These are phyloP conservation scores for Fusarium paranaense DNA, from an alignment of 2,329 filamentous ascomycete genomes.

Conservation along the genomic window DNA sequence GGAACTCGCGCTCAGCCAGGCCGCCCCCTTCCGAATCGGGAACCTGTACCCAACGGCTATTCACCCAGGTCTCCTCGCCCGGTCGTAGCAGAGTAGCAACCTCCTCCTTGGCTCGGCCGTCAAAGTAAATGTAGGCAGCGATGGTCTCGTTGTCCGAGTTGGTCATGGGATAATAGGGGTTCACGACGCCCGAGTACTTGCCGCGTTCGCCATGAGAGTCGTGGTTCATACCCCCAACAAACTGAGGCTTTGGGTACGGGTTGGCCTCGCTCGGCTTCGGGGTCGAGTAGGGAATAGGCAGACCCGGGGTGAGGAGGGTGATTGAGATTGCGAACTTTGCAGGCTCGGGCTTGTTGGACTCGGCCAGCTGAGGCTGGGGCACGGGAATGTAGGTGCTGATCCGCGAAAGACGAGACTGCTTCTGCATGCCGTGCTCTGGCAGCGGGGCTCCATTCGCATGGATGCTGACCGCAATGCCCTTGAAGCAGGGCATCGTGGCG, in stretches of 20 bases:
- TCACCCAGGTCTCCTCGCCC: slow-evolving; percentile 99
- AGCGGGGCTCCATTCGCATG: slow-evolving; percentile 85
- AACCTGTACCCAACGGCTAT: slow-evolving; percentile 96
- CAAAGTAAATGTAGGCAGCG: slow-evolving; percentile 98
- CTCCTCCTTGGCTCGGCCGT: slow-evolving; percentile 94
- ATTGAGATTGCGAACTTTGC: slow-evolving; percentile 99
- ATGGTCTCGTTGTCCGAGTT: slow-evolving; percentile 96
- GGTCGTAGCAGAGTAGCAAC: slow-evolving; percentile 92
- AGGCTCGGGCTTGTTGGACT: slow-evolving; percentile 84
- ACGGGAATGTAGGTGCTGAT: slow-evolving; percentile 99
- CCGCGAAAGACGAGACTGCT: slow-evolving; percentile 88
- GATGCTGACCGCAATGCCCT: slow-evolving; percentile 98
- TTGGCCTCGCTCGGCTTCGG: slow-evolving; percentile 82
- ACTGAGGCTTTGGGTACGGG: slow-evolving; percentile 83
- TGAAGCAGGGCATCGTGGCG: slow-evolving; percentile 89
- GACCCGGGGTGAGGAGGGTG: slow-evolving; percentile 88
- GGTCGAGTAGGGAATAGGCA: slow-evolving; percentile 92
- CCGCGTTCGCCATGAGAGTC: slow-evolving; percentile 61
- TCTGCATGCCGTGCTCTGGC: slow-evolving; percentile 93
- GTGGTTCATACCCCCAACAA: slow-evolving; percentile 76
- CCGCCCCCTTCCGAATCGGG: slow-evolving; percentile 92
- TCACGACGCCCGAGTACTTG: slow-evolving; percentile 68
- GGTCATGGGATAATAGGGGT: slow-evolving; percentile 91
- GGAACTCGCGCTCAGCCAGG: slow-evolving; percentile 93
- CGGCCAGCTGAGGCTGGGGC: slow-evolving; percentile 80